Conservation (phyloP, 805 yeast species). For the Candida krabiensis region DNA sequence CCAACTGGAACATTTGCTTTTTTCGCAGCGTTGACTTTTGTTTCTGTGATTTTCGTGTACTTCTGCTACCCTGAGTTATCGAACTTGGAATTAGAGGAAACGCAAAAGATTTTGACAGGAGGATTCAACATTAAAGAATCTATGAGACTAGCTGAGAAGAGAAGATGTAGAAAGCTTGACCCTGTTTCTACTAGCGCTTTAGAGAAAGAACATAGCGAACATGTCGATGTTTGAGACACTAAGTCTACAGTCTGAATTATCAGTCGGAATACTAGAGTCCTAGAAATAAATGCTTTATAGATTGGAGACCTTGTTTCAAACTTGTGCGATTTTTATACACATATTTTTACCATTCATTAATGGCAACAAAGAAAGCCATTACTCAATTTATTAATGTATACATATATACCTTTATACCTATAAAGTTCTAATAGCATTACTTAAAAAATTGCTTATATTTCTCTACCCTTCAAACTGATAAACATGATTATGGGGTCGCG, state of each 20-base stretch:
- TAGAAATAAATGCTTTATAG: too few relatives aligned
- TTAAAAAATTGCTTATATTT: too few relatives aligned
- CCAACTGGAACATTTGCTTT: conserved; percentile 94
- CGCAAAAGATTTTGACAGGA: conserved; percentile 73
- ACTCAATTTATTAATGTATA: too few relatives aligned
- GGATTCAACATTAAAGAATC: conserved; percentile 85
- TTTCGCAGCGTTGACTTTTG: conserved; percentile 76
- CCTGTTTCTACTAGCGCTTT: neutral
- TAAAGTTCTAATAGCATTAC: too few relatives aligned
- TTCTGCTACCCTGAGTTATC: conserved; percentile 92
- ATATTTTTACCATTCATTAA: too few relatives aligned
- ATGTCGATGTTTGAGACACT: conserved; percentile 8
- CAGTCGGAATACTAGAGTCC: too few relatives aligned
- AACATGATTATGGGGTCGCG: too few relatives aligned
- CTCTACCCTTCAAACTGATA: too few relatives aligned
- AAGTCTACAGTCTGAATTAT: too few relatives aligned
- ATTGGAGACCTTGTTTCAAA: neutral
- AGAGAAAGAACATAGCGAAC: conserved; percentile 7
- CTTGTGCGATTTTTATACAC: too few relatives aligned
- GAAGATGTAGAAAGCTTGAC: conserved; percentile 22
- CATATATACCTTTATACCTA: too few relatives aligned
- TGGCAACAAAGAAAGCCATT: too few relatives aligned
- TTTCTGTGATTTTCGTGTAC: conserved; percentile 72
- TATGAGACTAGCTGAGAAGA: conserved; percentile 49
- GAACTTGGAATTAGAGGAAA: conserved; percentile 88